Evolutionary conservation across 345 rosid species (phyloP).

Genomic region (Nasturtium officinale): DNA sequence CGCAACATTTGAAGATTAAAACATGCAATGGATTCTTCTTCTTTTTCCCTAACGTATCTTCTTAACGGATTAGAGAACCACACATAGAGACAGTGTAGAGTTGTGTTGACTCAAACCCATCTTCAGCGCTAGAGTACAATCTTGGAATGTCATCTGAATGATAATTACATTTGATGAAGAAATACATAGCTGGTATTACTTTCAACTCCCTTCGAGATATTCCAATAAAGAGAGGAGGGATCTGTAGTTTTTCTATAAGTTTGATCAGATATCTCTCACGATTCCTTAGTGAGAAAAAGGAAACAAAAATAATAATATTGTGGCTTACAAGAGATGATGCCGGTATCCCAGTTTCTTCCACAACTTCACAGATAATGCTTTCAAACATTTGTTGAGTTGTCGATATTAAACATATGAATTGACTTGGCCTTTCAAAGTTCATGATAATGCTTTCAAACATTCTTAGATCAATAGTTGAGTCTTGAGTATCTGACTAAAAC

Average conservation of each 20-base stretch:
- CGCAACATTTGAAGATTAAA: not conserved
- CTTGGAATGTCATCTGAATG: slow-evolving; percentile 69
- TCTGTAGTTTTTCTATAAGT: slow-evolving; percentile 60
- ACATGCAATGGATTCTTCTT: not conserved
- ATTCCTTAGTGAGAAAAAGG: not conserved
- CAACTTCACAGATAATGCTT: slow-evolving; percentile 77
- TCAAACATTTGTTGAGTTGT: slow-evolving; percentile 78
- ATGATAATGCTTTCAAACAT: no score
- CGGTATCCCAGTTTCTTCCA: slow-evolving; percentile 92
- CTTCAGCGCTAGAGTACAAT: slow-evolving; percentile 69
- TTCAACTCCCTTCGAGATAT: slow-evolving; percentile 73
- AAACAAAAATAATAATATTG: not conserved
- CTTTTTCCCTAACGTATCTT: not conserved
- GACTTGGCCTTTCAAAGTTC: no score
- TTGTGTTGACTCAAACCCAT: slow-evolving; percentile 88
- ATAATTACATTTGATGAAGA: slow-evolving; percentile 72
- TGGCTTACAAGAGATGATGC: slow-evolving; percentile 66
- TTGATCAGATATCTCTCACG: not conserved
- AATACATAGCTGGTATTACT: slow-evolving; percentile 84
- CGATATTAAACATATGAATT: no score
- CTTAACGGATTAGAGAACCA: slow-evolving; percentile 13
- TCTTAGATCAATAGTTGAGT: no score
- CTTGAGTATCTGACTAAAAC: no score
- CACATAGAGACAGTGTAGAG: slow-evolving; percentile 76
- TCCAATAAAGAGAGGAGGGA: slow-evolving; percentile 68